Evolutionary conservation across 2,329 filamentous ascomycete species (phyloP).

Genomic region (Cladosporium oxysporum): DNA sequence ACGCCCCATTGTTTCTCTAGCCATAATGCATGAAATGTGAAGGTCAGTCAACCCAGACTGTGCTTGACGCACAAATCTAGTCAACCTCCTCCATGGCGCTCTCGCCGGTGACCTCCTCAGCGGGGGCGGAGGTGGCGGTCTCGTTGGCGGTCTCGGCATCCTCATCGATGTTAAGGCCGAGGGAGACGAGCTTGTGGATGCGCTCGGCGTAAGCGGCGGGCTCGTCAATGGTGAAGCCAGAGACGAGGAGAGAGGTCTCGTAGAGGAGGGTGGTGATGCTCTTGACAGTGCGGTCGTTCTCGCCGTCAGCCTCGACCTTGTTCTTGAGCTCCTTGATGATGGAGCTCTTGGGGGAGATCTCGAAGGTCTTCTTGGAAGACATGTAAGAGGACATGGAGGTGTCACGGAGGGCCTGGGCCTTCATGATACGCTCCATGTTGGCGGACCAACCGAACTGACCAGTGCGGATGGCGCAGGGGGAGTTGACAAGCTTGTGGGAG

Average conservation of each 20-base stretch:
- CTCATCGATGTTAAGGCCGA: conserved; percentile 97
- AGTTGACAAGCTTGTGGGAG: conserved; percentile 91
- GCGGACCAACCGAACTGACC: conserved; percentile 99
- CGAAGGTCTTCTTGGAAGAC: conserved; percentile 99
- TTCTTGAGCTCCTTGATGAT: conserved; percentile 99
- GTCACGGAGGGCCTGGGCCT: conserved; percentile 99
- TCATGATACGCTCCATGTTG: conserved; percentile 99
- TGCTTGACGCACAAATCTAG: conserved; percentile 54
- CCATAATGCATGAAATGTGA: conserved; percentile 17
- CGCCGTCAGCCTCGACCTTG: conserved; percentile 96
- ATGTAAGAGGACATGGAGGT: conserved; percentile 99
- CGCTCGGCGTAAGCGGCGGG: conserved; percentile 96
- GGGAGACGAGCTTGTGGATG: conserved; percentile 98
- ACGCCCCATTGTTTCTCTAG: conserved; percentile 18
- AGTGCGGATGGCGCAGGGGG: conserved; percentile 97
- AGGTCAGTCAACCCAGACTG: conserved; percentile 4
- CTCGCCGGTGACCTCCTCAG: conserved; percentile 71
- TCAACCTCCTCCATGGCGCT: conserved; percentile 99
- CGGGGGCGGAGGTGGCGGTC: conserved; percentile 60
- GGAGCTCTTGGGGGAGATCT: conserved; percentile 97
- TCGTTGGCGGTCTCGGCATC: conserved; percentile 68
- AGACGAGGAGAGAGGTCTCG: conserved; percentile 97
- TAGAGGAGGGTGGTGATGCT: conserved; percentile 97
- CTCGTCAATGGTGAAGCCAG: conserved; percentile 99
- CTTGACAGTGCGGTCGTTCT: conserved; percentile 99